Conservation (phyloP, 305 asterid genomes). For the Ilex paraguariensis region DNA sequence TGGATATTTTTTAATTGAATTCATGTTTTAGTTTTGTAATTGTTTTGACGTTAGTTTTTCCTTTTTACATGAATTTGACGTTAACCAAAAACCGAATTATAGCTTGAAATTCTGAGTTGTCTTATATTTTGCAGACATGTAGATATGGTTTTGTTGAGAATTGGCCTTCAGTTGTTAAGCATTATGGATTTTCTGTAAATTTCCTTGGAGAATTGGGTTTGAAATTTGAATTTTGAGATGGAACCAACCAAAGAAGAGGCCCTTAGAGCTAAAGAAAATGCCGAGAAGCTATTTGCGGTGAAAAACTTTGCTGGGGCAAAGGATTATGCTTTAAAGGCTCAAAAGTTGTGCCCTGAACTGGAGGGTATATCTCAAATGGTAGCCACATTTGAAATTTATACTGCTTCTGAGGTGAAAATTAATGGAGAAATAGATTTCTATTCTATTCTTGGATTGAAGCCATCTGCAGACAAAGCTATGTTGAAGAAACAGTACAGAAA, state of each 20-base stretch:
- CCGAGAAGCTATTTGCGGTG: constrained; percentile 76
- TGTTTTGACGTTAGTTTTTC: too few relatives aligned
- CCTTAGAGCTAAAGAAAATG: constrained; percentile 51
- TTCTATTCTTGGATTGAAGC: constrained; percentile 76
- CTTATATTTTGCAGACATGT: constrained; percentile 17
- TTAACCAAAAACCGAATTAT: background rate
- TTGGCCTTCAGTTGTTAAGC: too few relatives aligned
- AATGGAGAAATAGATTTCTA: constrained; percentile 83
- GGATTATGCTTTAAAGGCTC: constrained; percentile 78
- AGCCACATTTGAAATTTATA: constrained; percentile 74
- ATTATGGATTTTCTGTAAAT: too few relatives aligned
- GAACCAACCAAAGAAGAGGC: constrained; percentile 73
- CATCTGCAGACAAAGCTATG: constrained; percentile 64
- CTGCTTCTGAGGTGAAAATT: constrained; percentile 69
- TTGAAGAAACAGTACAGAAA: constrained; percentile 83
- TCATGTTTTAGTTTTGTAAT: too few relatives aligned
- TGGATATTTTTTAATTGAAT: constrained; percentile 7
- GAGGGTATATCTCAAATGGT: constrained; percentile 92
- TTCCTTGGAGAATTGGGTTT: constrained; percentile 1
- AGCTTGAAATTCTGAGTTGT: background rate
- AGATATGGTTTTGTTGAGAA: constrained; percentile 5
- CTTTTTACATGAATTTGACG: background rate
- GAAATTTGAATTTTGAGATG: constrained; percentile 35
- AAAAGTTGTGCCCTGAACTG: constrained; percentile 72
- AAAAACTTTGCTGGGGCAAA: constrained; percentile 64